phyloP scores from a whole-genome alignment of 305 asterid species.

The Fraxinus platypoda region DNA sequence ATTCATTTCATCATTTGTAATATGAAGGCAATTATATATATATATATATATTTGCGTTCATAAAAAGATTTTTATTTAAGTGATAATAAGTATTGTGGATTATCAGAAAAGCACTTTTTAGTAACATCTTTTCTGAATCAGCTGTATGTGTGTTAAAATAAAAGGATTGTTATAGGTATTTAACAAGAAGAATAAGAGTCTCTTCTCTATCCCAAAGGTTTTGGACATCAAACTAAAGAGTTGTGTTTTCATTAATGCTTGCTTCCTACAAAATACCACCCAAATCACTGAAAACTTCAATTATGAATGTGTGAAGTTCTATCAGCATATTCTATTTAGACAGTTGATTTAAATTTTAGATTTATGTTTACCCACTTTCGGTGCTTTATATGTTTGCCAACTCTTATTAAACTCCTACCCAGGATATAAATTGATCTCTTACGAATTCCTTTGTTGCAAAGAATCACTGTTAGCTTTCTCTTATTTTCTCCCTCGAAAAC shows the following conservation, averaged over 20 bases:
- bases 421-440: neutral
- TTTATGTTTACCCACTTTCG: slow-evolving; percentile 1
- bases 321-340: slow-evolving; percentile 1
- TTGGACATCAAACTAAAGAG: neutral
- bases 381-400: slow-evolving; percentile 8
- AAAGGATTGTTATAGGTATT: neutral
- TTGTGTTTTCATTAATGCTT: neutral
- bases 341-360: slow-evolving; percentile 7
- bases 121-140: neutral
- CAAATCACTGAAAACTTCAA: neutral
- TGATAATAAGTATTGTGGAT: neutral
- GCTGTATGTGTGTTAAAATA: neutral
- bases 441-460: neutral
- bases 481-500: slow-evolving; percentile 2
- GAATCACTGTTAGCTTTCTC: neutral
- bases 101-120: neutral
- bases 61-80: neutral
- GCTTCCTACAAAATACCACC: neutral
- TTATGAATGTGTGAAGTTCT: neutral
- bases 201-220: neutral
- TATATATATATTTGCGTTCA: too few species aligned
- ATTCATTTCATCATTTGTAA: neutral
- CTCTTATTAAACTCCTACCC: slow-evolving; percentile 11
- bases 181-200: neutral
- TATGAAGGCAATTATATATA: too few species aligned